Conservation (phyloP, 495 filamentous ascomycete genomes). For the Chaetomidium leptoderma region DNA sequence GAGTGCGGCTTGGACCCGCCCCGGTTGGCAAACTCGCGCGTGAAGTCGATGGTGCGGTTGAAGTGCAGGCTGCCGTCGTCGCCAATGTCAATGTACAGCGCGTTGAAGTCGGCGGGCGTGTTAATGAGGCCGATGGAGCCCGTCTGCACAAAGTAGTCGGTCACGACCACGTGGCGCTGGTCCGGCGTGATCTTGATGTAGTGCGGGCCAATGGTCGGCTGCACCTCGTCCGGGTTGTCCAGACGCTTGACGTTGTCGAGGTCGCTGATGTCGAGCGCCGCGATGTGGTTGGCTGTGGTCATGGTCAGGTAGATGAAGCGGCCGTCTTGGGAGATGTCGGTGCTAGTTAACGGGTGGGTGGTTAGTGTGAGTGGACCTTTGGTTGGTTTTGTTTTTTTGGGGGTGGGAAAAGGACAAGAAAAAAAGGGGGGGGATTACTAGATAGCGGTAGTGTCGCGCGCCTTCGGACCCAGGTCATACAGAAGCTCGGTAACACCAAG, state of each 20-base stretch:
- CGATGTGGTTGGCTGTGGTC: constrained; percentile 60
- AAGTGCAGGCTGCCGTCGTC: constrained; percentile 52
- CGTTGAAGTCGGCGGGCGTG: constrained; percentile 60
- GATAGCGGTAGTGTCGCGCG: constrained; percentile 55
- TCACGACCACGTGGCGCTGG: constrained; percentile 58
- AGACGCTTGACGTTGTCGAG: constrained; percentile 56
- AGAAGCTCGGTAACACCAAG: constrained; percentile 55
- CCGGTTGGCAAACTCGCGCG: constrained; percentile 46
- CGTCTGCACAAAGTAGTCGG: constrained; percentile 63
- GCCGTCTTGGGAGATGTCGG: constrained; percentile 57
- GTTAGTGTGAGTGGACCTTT: not conserved
- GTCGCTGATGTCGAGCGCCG: constrained; percentile 60
- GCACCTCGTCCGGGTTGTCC: constrained; percentile 54
- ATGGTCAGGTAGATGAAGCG: constrained; percentile 57
- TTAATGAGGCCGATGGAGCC: constrained; percentile 59
- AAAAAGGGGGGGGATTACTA: constrained; percentile 34
- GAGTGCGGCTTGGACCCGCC: constrained; percentile 60
- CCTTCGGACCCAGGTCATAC: constrained; percentile 55
- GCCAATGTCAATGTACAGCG: constrained; percentile 56
- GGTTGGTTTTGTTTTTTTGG: not conserved
- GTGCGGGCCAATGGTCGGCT: constrained; percentile 59
- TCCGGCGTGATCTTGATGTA: constrained; percentile 63
- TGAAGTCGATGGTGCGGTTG: constrained; percentile 57
- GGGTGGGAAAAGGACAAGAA: not conserved
- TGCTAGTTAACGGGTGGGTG: constrained; percentile 17